Base-by-base conservation (phyloP, 1,284 basidiomycete genomes). In the Trichosporon sp. region DNA sequence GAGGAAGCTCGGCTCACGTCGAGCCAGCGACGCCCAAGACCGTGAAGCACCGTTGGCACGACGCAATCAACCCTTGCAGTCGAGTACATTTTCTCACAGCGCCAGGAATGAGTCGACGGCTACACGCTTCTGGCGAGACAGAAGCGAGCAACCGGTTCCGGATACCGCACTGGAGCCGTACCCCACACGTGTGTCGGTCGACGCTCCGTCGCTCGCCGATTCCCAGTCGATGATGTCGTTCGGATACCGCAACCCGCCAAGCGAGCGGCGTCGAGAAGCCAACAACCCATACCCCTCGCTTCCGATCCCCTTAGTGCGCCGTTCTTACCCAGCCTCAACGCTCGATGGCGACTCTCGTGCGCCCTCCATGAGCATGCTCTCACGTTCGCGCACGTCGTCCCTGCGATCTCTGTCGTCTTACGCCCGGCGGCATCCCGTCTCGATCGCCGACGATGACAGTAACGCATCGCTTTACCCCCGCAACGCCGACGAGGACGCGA, bases 401-500 rank as follows among this genome's bases (percentile, higher is more conserved):
- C 66, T 76, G 2, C 74, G 66, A 16, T 78, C 76, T 31, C 66
- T 77, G 37, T 73, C 74, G n/a, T 73, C 72, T 12, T 69, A 38
- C 43, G 69, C 63, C 1, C 68, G 73, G n/a, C 73, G 68, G 19
- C 70, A 66, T 12, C 61, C 69, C 1, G 65, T 75, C 51, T 73
- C 74, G 16, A 70, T 74, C 14, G 71, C 65, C 26, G 78, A 76
- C 64, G 75, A 74, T 26, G 67, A 61, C 10, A 71, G 70, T 37
- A 48, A 16, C 64, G 51, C 46, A 40, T 72, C 31, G 51, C 70
- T 2, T 69, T 63, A 63, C 59, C 31, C 71, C n/a, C 40, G 69
- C 37, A 91, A 92, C 84, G 92, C 93, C 35, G 93, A 96, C 79
- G 93, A 96, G 74, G 93, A 95, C 80, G 93, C 94, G 19, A 94